phyloP scores from a whole-genome alignment of 352 stramenopile species.

The Phytophthora hibernalis region DNA sequence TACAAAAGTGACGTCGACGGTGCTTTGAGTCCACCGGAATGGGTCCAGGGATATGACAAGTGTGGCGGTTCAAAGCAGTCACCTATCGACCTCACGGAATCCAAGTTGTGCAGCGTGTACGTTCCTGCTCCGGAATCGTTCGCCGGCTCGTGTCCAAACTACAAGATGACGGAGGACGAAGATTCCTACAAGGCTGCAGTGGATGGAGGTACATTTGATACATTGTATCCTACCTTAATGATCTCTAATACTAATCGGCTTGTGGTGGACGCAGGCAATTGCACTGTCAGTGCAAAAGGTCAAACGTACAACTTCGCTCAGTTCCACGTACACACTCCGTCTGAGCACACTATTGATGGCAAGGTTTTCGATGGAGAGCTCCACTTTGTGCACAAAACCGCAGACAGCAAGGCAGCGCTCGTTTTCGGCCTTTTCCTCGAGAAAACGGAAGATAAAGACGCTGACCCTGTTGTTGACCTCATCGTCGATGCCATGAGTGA shows the following conservation, averaged over 20 bases:
- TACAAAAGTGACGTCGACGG: constrained; percentile 19
- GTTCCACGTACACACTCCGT: constrained; percentile 48
- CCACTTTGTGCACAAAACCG: constrained; percentile 49
- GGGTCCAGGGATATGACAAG: constrained; percentile 18
- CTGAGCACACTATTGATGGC: constrained; percentile 50
- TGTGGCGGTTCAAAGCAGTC: constrained; percentile 38
- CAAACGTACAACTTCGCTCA: constrained; percentile 38
- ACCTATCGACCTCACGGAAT: constrained; percentile 33
- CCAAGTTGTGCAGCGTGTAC: constrained; percentile 43
- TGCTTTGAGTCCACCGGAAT: constrained; percentile 32
- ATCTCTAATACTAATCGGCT: background rate
- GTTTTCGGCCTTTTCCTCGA: constrained; percentile 44
- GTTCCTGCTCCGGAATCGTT: constrained; percentile 39
- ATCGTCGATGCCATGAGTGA: constrained; percentile 51
- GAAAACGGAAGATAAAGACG: constrained; percentile 12
- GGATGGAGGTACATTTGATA: constrained; percentile 12
- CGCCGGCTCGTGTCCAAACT: constrained; percentile 32
- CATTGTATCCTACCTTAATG: background rate
- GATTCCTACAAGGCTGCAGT: constrained; percentile 38
- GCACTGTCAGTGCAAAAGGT: constrained; percentile 41
- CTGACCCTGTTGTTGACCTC: constrained; percentile 13
- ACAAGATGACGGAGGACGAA: constrained; percentile 25
- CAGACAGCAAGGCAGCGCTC: constrained; percentile 34
- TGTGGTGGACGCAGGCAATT: constrained; percentile 16
- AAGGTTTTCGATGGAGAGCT: constrained; percentile 41